phyloP scores from a whole-genome alignment of 805 yeast species.

The Ogataea corticis region DNA sequence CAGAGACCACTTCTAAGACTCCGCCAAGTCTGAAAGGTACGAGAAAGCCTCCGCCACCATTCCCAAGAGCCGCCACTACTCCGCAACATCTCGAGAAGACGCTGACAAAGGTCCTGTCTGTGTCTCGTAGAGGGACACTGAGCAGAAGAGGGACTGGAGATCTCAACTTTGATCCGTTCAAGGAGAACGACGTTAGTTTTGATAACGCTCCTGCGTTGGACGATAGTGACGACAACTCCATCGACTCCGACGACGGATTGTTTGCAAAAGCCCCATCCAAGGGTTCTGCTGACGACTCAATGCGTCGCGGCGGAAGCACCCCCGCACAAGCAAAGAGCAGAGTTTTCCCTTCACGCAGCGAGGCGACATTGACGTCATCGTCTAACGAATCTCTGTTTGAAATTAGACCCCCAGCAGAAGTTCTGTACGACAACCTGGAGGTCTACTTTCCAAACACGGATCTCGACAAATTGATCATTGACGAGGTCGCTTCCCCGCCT shows the following conservation, averaged over 20 bases:
- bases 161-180: slow-evolving; percentile 49
- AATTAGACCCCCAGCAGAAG: slow-evolving; percentile 94
- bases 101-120: slow-evolving; percentile 1
- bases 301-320: not conserved
- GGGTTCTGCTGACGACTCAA: not conserved
- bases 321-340: not conserved
- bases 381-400: slow-evolving; percentile 42
- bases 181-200: slow-evolving; percentile 72
- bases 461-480: slow-evolving; percentile 85
- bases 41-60: slow-evolving; percentile 30
- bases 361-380: slow-evolving; percentile 15
- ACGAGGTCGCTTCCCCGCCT: slow-evolving; percentile 65
- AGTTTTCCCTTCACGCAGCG: not conserved
- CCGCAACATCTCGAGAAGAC: slow-evolving; percentile 5
- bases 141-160: slow-evolving; percentile 16
- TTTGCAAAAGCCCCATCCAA: slow-evolving; percentile 53
- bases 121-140: slow-evolving; percentile 15
- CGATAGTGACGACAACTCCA: slow-evolving; percentile 34
- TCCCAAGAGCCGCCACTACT: slow-evolving; percentile 8
- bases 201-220: slow-evolving; percentile 65
- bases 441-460: slow-evolving; percentile 90
- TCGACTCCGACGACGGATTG: slow-evolving; percentile 55
- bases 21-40: slow-evolving; percentile 11
- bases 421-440: slow-evolving; percentile 87
- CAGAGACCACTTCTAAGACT: slow-evolving; percentile 10